A percentile compares a stretch with the other conserved stretches of the same genome.
These are phyloP conservation scores for Cyclotella atomus DNA, from an alignment of 108 stramenopile species.

Conservation along the genomic window DNA sequence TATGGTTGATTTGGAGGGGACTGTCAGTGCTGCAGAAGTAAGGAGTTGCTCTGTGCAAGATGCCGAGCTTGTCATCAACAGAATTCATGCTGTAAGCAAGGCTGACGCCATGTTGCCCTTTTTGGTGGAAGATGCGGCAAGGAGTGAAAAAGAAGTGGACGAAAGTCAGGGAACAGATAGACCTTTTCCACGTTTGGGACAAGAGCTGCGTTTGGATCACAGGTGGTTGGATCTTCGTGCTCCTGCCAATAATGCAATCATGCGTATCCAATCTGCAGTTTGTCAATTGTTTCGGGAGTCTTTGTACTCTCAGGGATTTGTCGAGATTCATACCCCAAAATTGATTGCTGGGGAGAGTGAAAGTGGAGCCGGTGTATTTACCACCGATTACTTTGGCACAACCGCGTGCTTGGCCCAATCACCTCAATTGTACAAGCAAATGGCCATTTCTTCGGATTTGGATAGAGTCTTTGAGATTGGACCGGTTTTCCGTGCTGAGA, in stretches of 20 bases:
- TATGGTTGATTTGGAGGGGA: slow-evolving; percentile 92
- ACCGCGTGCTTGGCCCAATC: slow-evolving; percentile 96
- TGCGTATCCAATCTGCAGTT: slow-evolving; percentile 95
- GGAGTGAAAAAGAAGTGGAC: slow-evolving; percentile 91
- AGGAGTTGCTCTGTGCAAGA: slow-evolving; percentile 74
- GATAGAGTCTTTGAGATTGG: slow-evolving; percentile 98
- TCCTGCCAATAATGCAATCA: slow-evolving; percentile 98
- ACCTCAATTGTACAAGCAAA: slow-evolving; percentile 99
- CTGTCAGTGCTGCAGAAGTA: slow-evolving; percentile 72
- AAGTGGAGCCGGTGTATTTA: slow-evolving; percentile 97
- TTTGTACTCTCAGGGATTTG: slow-evolving; percentile 87
- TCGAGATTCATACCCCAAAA: slow-evolving; percentile 99
- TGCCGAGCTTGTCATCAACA: slow-evolving; percentile 84
- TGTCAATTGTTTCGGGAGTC: slow-evolving; percentile 94
- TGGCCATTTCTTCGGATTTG: slow-evolving; percentile 96
- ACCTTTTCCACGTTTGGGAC: slow-evolving; percentile 92
- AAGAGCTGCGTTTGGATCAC: slow-evolving; percentile 94
- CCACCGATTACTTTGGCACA: slow-evolving; percentile 96
- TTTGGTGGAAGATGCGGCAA: slow-evolving; percentile 93
- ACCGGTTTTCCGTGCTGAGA: slow-evolving; percentile 99
- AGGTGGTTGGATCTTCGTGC: slow-evolving; percentile 98
- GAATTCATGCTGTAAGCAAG: slow-evolving; percentile 88
- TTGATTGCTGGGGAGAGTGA: slow-evolving; percentile 96
- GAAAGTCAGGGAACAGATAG: slow-evolving; percentile 91
- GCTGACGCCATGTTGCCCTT: slow-evolving; percentile 91